These are phyloP conservation scores for Corinectria fuckeliana DNA, from an alignment of 2,329 filamentous ascomycete genomes.

Conservation along the genomic window DNA sequence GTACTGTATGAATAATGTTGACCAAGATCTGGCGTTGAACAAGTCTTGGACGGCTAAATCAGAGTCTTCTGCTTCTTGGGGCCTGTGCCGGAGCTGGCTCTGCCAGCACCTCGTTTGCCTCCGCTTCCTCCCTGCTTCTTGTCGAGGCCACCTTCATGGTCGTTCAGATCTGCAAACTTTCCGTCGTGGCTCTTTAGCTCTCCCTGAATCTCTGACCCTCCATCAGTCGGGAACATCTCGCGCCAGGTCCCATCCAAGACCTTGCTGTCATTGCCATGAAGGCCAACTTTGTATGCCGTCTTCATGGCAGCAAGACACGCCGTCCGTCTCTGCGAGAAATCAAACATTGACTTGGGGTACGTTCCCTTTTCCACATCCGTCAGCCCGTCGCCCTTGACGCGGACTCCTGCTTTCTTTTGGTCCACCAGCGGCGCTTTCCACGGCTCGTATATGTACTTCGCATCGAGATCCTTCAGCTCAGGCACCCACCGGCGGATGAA, in stretches of 20 bases:
- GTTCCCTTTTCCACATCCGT: slow-evolving; percentile 50
- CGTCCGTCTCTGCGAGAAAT: slow-evolving; percentile 68
- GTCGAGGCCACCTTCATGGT: slow-evolving; percentile 24
- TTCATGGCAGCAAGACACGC: slow-evolving; percentile 74
- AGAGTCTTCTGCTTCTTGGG: slow-evolving; percentile 39
- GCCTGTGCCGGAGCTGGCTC: slow-evolving; percentile 9
- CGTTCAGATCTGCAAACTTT: slow-evolving; percentile 41
- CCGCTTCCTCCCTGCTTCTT: background rate
- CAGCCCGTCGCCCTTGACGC: slow-evolving; percentile 62
- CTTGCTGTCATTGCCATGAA: slow-evolving; percentile 68
- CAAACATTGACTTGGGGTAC: slow-evolving; percentile 81
- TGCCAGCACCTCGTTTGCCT: slow-evolving; percentile 35
- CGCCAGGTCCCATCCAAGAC: slow-evolving; percentile 68
- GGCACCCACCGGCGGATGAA: slow-evolving; percentile 72
- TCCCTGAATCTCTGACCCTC: slow-evolving; percentile 50
- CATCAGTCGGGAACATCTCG: slow-evolving; percentile 49
- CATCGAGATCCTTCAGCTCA: slow-evolving; percentile 65
- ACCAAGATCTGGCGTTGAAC: background rate
- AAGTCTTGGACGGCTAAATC: background rate
- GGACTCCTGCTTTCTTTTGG: slow-evolving; percentile 71
- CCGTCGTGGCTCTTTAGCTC: slow-evolving; percentile 43
- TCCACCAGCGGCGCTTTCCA: slow-evolving; percentile 75
- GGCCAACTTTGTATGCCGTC: slow-evolving; percentile 67
- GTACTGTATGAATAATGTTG: background rate
- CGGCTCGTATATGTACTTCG: slow-evolving; percentile 80